Conservation (phyloP, 225 moss, liverwort and hornwort species). For the Marchantia paleacea region DNA sequence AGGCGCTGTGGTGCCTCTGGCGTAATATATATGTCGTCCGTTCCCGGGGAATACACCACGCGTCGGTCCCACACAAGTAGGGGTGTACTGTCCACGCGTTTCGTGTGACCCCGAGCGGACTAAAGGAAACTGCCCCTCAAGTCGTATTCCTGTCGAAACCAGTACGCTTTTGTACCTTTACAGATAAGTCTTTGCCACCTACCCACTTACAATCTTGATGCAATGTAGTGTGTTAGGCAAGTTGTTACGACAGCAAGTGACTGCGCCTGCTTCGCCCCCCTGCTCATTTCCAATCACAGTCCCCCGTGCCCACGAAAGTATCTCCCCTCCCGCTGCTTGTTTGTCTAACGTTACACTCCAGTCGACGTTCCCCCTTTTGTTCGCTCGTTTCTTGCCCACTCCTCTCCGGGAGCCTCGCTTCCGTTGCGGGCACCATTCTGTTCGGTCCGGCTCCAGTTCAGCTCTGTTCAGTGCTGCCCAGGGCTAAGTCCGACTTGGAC, state of each 20-base stretch:
- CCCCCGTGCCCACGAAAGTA: not conserved
- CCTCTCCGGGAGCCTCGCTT: no score
- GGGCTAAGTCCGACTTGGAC: not conserved
- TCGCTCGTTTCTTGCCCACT: not conserved
- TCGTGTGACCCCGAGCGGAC: conserved; percentile 4
- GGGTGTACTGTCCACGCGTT: not conserved
- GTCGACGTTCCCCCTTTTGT: not conserved
- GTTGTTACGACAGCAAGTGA: not conserved
- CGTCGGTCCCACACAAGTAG: not conserved
- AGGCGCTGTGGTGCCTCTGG: no score
- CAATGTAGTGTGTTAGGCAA: not conserved
- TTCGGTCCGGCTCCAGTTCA: not conserved
- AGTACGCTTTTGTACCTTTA: not conserved
- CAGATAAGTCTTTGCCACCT: conserved; percentile 11
- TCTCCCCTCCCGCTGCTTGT: not conserved
- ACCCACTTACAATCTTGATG: conserved; percentile 10
- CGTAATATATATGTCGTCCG: not conserved
- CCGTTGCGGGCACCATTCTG: not conserved
- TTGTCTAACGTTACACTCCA: not conserved
- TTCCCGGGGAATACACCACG: not conserved
- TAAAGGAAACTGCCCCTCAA: not conserved
- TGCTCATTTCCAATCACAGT: not conserved
- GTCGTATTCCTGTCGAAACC: not conserved
- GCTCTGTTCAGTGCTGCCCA: not conserved
- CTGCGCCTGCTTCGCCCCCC: not conserved